A percentile compares a stretch with the other conserved stretches of the same genome.
Conservation (phyloP, 148 eudicot species). For the Camellia lanceoleosa region DNA sequence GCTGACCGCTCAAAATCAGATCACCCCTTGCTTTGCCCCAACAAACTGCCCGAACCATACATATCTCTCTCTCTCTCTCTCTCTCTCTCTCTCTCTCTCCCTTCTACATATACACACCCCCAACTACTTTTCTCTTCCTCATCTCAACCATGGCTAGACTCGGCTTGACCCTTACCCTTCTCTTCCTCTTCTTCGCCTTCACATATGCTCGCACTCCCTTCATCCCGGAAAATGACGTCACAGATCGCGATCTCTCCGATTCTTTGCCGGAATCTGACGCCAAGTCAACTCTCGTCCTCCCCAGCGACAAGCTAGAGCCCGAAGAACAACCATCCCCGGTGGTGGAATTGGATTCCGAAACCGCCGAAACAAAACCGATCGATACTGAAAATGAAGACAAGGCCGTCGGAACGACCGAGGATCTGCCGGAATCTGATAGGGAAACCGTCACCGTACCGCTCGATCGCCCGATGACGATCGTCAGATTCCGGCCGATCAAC, state of each 20-base stretch:
- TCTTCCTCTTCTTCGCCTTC: constrained; percentile 23
- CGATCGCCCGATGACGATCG: constrained; percentile 9
- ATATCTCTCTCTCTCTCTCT: background rate
- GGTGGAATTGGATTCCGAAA: background rate
- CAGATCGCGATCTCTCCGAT: background rate
- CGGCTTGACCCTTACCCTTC: constrained; percentile 7
- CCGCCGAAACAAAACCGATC: background rate
- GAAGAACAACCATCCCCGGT: background rate
- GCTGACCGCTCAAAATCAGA: background rate
- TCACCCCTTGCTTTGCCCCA: background rate
- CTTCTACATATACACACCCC: background rate
- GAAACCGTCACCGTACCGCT: constrained; percentile 5
- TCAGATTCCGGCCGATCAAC: constrained; percentile 22
- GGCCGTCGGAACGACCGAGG: background rate
- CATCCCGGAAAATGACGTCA: background rate
- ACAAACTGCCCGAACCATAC: background rate
- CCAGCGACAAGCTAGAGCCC: background rate
- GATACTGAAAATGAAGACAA: background rate
- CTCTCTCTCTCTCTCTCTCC: background rate
- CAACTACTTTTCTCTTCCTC: background rate
- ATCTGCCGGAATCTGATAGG: background rate
- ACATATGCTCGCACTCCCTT: constrained; percentile 14
- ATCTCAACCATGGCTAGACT: constrained; percentile 16
- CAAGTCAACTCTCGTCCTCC: constrained; percentile 13
- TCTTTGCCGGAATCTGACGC: background rate